Percentiles rank a stretch among this genome's conserved stretches.
phyloP scores from a whole-genome alignment of 2,329 filamentous ascomycete species.

The Colletotrichum ledebouriae region DNA sequence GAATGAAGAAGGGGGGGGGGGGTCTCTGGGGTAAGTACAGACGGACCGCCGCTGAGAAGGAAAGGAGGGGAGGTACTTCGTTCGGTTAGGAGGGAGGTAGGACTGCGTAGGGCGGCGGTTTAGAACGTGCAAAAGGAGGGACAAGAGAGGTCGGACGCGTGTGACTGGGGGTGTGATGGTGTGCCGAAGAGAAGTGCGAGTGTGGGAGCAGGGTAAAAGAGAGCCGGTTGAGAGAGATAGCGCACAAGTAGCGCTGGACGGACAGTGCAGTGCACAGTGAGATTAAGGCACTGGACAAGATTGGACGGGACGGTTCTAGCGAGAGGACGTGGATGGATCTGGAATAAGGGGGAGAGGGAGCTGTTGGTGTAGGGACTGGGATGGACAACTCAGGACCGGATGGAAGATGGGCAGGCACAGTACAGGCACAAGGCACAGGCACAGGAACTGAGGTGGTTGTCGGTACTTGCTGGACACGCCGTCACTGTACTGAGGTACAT shows the following conservation, averaged over 20 bases:
- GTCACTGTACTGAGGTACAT: no score
- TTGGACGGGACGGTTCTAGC: neutral
- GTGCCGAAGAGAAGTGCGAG: neutral
- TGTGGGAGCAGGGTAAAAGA: conserved; percentile 1
- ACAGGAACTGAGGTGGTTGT: conserved; percentile 6
- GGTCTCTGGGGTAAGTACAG: conserved; percentile 34
- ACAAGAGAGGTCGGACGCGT: conserved; percentile 28
- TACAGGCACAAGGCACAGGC: conserved; percentile 32
- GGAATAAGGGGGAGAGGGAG: neutral
- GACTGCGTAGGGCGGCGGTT: conserved; percentile 40
- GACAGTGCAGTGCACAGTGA: conserved; percentile 9
- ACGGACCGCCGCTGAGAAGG: conserved; percentile 23
- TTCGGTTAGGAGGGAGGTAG: conserved; percentile 18
- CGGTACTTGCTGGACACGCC: neutral
- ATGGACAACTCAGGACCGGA: conserved; percentile 4
- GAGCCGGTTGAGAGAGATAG: neutral
- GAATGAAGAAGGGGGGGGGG: conserved; percentile 5
- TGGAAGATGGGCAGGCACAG: conserved; percentile 15
- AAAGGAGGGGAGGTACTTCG: conserved; percentile 29
- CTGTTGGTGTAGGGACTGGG: conserved; percentile 2
- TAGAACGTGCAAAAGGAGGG: conserved; percentile 38
- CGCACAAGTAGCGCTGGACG: neutral
- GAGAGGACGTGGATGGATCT: neutral
- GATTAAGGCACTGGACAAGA: conserved; percentile 13
- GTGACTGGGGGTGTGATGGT: conserved; percentile 9